Conservation (phyloP, 169 alveolate species). For the Babesia bovis region DNA sequence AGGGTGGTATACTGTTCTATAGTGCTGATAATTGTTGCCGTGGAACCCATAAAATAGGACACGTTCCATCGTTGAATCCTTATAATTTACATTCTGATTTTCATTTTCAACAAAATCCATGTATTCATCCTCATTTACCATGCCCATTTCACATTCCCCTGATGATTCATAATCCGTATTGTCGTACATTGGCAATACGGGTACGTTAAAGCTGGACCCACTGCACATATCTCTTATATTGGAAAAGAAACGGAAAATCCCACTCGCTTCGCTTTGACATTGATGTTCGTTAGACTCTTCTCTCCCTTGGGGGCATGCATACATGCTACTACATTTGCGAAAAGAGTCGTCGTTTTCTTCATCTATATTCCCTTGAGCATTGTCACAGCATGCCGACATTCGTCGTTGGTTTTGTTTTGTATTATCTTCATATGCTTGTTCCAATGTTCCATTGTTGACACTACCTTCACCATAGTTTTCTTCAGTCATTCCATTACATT, state of each 20-base stretch:
- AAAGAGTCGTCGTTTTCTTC: not conserved
- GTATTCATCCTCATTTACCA: not conserved
- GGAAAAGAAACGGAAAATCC: not conserved
- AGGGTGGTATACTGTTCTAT: not conserved
- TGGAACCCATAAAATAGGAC: constrained; percentile 48
- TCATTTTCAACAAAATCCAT: not conserved
- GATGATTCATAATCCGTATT: not conserved
- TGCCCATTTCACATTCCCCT: not conserved
- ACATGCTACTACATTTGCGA: not conserved
- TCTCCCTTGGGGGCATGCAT: not conserved
- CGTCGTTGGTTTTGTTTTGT: not conserved
- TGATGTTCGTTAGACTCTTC: not conserved
- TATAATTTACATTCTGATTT: not conserved
- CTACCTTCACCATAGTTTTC: not conserved
- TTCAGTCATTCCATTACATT: not conserved
- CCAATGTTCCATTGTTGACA: not conserved
- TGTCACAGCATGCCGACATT: not conserved
- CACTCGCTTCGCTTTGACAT: not conserved
- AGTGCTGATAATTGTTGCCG: constrained; percentile 4
- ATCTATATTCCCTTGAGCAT: not conserved
- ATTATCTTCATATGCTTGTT: not conserved
- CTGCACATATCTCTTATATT: not conserved
- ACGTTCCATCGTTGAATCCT: not conserved
- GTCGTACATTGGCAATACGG: constrained; percentile 4
- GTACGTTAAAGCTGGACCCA: not conserved